Percentiles rank a stretch among this genome's conserved stretches.
Evolutionary conservation across 305 asterid species (phyloP).

Genomic region (Fraxinus paxiana): DNA sequence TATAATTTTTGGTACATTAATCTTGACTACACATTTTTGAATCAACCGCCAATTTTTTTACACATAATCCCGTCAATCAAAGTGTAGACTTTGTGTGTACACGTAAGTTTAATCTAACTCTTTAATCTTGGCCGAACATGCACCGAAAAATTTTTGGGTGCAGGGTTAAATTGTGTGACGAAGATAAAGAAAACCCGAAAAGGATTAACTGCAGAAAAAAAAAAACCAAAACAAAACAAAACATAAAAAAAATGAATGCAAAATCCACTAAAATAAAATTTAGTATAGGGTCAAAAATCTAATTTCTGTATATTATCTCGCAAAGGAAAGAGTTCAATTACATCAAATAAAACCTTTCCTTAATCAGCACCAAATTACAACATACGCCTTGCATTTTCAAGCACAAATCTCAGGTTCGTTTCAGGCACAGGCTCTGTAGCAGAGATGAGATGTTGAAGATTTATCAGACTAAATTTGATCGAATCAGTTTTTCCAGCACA

Average conservation of each 20-base stretch:
- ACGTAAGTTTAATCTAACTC: background rate
- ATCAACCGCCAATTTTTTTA: background rate
- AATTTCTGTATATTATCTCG: slow-evolving; percentile 10
- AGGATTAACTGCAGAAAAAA: background rate
- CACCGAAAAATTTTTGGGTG: background rate
- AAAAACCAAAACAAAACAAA: too few relatives aligned
- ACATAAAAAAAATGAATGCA: background rate
- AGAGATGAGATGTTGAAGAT: slow-evolving; percentile 28
- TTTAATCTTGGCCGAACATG: background rate
- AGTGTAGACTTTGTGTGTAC: background rate
- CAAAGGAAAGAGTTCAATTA: slow-evolving; percentile 9
- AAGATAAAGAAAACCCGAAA: background rate
- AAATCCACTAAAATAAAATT: background rate
- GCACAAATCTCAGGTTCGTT: slow-evolving; percentile 6
- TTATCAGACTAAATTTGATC: slow-evolving; percentile 1
- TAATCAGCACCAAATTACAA: slow-evolving; percentile 9
- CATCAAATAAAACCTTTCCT: background rate
- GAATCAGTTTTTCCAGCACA: slow-evolving; percentile 9
- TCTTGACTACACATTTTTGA: background rate
- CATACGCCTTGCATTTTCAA: slow-evolving; percentile 18
- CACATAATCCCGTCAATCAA: background rate
- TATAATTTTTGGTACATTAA: background rate
- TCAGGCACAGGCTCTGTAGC: slow-evolving; percentile 20
- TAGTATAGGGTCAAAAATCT: slow-evolving; percentile 7
- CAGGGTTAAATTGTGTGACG: background rate